Evolutionary conservation across 1,139 yeast genomes (phyloP), one percentile per base, ranked within the genome.

Genomic region (Yamadazyma spencermartinsiae): DNA sequence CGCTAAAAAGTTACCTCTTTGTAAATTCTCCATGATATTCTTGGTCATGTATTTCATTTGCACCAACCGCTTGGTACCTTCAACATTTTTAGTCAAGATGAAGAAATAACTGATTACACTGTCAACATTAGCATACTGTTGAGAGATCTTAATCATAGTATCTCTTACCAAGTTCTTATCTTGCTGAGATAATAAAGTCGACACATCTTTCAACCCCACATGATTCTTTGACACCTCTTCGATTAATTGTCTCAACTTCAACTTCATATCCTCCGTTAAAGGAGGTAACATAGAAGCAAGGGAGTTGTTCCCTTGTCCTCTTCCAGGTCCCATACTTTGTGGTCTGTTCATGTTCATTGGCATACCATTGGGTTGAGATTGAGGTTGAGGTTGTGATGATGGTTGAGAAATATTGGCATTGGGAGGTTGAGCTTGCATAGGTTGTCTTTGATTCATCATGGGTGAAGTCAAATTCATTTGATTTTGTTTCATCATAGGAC

Each of bases 21-120:
- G 74, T 57, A 84, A 61, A 47, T 77, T 79, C 38, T 86, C 94
- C 54, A 82, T 65, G 44, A 87, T 85, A 55, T 82, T 84, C 52
- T 80, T 82, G 32, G 87, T 79, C 84, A 87, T 83, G 45, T 80
- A 74, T 59, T 87, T 82, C 73, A 86, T 79, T 56, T 86, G 92
- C 43, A 88, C 72, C 45, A 88, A 74, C 46, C 86, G 76, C 52
- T 80, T 80, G 1, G 95, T 84, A 4, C 87, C 90, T 40, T 80
- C 87, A 33, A 73, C 75, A 55, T 84, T 86, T 50, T 82, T 78
- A 1, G 94, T 83, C 40, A 87, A 69, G 43, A 83, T 76, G 54
- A 76, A 87, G 51, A 86, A 86, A 55, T 86, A 81, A 32, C 94
- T 88, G 35, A 86, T 80, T 35, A 87, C 72, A 45, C 82, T 82